Percentiles rank a stretch among this genome's conserved stretches.
Conservation (phyloP, 495 filamentous ascomycete species). For the Parachaetomium inaequale region DNA sequence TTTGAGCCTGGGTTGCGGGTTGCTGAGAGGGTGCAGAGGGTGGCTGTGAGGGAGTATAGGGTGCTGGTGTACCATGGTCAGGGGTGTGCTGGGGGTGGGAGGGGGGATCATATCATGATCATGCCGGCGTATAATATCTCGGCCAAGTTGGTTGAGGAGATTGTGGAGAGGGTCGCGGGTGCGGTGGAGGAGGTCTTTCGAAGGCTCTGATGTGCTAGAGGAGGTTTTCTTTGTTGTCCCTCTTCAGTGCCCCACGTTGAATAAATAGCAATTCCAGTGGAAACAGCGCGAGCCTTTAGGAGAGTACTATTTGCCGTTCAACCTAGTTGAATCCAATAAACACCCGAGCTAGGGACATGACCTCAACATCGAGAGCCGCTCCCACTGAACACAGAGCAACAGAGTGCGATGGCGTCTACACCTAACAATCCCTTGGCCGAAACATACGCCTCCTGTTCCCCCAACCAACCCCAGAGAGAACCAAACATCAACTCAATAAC, state of each 20-base stretch:
- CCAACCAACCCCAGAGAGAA: not conserved
- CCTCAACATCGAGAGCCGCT: no score
- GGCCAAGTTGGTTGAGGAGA: constrained; percentile 10
- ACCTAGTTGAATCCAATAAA: no score
- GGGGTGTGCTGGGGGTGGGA: constrained; percentile 60
- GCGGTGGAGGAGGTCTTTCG: constrained; percentile 23
- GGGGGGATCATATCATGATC: constrained; percentile 69
- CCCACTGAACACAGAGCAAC: no score
- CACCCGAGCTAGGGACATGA: no score
- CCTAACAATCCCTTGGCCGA: no score
- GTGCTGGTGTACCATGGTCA: constrained; percentile 65
- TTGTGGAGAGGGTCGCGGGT: constrained; percentile 19
- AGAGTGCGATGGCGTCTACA: no score
- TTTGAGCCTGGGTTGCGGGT: constrained; percentile 42
- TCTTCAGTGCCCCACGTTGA: no score
- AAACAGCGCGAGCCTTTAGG: no score
- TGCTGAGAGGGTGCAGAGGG: constrained; percentile 49
- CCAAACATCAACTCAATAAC: not conserved
- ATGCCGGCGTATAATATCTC: constrained; percentile 36
- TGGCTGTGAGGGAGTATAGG: constrained; percentile 46
- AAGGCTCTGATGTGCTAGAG: not conserved
- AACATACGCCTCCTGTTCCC: not conserved
- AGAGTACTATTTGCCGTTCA: no score
- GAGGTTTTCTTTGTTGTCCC: no score
- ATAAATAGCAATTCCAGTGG: no score